A percentile compares a stretch with the other conserved stretches of the same genome.
These are phyloP conservation scores for Amanita inopinata DNA, from an alignment of 768 basidiomycete genomes.

Conservation along the genomic window DNA sequence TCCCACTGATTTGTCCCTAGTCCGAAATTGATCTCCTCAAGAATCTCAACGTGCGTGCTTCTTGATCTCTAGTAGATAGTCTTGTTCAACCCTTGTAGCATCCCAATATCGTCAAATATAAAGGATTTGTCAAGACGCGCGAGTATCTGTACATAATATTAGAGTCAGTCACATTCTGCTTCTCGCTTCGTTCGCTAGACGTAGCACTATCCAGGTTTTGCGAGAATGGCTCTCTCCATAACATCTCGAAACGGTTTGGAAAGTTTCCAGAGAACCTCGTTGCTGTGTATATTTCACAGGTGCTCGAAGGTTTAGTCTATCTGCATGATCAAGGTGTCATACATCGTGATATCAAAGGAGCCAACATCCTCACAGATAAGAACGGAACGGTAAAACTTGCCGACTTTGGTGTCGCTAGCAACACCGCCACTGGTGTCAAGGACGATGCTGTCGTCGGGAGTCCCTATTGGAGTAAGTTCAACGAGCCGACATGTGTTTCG, in stretches of 20 bases:
- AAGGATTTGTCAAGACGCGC: slow-evolving; percentile 91
- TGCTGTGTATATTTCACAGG: slow-evolving; percentile 93
- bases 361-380: slow-evolving; percentile 97
- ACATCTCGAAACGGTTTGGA: slow-evolving; percentile 93
- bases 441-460: slow-evolving; percentile 95
- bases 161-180: slow-evolving; percentile 45
- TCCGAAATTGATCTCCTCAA: slow-evolving; percentile 96
- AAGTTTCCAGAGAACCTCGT: slow-evolving; percentile 98
- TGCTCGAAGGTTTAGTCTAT: slow-evolving; percentile 91
- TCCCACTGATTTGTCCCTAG: slow-evolving; percentile 31
- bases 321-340: slow-evolving; percentile 99
- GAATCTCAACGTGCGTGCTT: slow-evolving; percentile 73
- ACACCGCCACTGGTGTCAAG: slow-evolving; percentile 59
- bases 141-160: slow-evolving; percentile 95
- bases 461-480: slow-evolving; percentile 89
- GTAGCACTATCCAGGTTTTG: slow-evolving; percentile 54
- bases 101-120: slow-evolving; percentile 97
- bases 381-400: slow-evolving; percentile 98
- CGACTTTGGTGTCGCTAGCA: slow-evolving; percentile 93
- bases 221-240: slow-evolving; percentile 95
- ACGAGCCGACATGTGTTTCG: background rate
- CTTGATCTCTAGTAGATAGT: slow-evolving; percentile 4
- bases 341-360: slow-evolving; percentile 98
- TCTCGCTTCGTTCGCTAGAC: background rate
- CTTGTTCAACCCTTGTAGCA: slow-evolving; percentile 42